Base-by-base conservation (phyloP, 176 grass and related monocot species). In the Musa itinerans region DNA sequence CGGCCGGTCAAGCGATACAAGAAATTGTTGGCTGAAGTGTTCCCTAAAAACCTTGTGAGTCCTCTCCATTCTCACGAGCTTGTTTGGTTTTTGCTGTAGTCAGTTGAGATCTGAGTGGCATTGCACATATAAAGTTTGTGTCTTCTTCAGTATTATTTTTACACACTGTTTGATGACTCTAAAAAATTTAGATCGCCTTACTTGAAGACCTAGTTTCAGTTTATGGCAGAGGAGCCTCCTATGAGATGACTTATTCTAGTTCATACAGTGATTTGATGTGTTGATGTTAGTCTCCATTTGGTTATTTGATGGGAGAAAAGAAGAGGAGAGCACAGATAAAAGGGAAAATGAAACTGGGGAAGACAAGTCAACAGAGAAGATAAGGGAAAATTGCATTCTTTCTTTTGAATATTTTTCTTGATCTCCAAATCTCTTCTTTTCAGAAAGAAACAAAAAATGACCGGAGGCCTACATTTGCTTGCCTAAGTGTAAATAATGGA, bases 1-100 rank as follows among this genome's bases (percentile, higher is more conserved):
- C 86, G 86, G 70, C 90, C 95, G 25, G 95, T 99, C 77, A 99
- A 99, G 78, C 90, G 95, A 12, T 99, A 99, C 90, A 99, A 92
- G 90, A 99, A 99, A 82, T 80, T 99, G 78, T 85, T 99, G 17
- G 90, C 95, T 0, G 95, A 99, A 83, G 93, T 99, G 73, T 99
- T 99, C 79, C 95, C 90, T 63, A 99, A 94, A 75, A 86, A 81
- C 17, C 80, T 83, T 10, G 95, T 93, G 78, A 89, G 87, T 80
- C 19, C 27, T 80, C 67, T 73, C 72, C 22, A 23, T 71, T 65
- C 58, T 61, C 20, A 27, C 69, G 48, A 2, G 59, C 52, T 21
- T 62, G 12, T 48, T 72, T 53, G 66, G 16, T 74, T 68, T 69
- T 58, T 15, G 43, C 25, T 68, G 65, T 43, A 68, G 13, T 29